Evolutionary conservation across 2,329 filamentous ascomycete genomes (phyloP).

Genomic region (Ilyonectria sp.): DNA sequence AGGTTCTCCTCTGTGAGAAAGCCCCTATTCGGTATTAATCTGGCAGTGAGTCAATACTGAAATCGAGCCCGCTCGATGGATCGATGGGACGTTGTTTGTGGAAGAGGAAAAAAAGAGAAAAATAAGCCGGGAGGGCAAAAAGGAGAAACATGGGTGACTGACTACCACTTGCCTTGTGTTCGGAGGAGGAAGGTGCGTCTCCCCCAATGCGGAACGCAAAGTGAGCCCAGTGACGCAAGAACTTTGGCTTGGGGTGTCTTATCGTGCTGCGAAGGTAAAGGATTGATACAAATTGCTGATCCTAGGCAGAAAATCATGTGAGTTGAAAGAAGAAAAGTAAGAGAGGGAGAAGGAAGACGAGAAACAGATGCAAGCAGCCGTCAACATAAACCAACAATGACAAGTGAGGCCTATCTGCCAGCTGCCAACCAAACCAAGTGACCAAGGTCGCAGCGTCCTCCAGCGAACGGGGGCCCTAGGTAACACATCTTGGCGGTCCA

Average conservation of each 20-base stretch:
- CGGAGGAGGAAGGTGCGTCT: neutral
- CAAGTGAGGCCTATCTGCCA: neutral
- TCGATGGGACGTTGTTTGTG: neutral
- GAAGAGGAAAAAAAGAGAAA: neutral
- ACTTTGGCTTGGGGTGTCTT: neutral
- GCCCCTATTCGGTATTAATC: neutral
- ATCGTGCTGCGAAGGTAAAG: neutral
- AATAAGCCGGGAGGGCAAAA: neutral
- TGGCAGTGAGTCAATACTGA: neutral
- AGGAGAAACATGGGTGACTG: neutral
- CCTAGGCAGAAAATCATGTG: neutral
- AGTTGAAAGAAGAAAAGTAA: neutral
- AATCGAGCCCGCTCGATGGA: slow-evolving; percentile 22
- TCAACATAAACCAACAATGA: neutral
- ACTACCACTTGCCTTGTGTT: neutral
- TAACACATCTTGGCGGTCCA: slow-evolving; percentile 6
- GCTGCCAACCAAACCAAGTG: neutral
- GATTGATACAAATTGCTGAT: no score
- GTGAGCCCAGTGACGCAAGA: neutral
- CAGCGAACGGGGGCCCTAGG: neutral
- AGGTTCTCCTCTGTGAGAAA: neutral
- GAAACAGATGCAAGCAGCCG: neutral
- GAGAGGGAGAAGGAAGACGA: neutral
- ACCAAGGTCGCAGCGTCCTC: neutral
- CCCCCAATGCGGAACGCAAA: neutral